Conservation (phyloP, 2,329 filamentous ascomycete genomes). For the Pyricularia grisea region DNA sequence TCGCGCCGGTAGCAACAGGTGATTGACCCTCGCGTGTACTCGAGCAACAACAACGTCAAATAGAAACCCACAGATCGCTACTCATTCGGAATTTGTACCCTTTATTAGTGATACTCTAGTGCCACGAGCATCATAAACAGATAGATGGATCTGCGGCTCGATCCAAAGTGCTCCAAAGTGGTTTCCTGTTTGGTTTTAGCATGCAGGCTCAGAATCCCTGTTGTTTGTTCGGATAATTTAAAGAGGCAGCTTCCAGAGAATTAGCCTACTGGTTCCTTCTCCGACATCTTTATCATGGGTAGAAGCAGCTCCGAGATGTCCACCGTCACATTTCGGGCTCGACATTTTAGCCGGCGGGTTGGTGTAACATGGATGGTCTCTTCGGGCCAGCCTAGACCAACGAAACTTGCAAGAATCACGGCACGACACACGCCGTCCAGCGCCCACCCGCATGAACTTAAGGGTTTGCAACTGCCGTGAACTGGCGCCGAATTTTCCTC, state of each 20-base stretch:
- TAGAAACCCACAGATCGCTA: too few species aligned
- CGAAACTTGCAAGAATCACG: neutral
- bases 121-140: neutral
- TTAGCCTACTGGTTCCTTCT: neutral
- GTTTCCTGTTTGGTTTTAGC: neutral
- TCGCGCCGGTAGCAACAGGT: too few species aligned
- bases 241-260: neutral
- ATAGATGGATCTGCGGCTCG: neutral
- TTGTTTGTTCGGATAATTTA: neutral
- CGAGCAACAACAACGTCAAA: too few species aligned
- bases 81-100: too few species aligned
- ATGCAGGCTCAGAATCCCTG: neutral
- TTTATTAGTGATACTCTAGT: neutral
- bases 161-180: neutral
- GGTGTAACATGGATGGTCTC: neutral
- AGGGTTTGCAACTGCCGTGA: neutral
- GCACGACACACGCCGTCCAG: neutral
- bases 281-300: neutral
- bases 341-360: neutral
- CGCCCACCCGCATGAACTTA: neutral
- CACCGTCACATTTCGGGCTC: neutral
- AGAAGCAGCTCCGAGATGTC: neutral
- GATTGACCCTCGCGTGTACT: too few species aligned
- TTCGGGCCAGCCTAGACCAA: neutral
- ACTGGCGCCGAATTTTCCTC: neutral